Base-by-base conservation (phyloP, 176 grass and related monocot genomes). In the Olyra latifolia region DNA sequence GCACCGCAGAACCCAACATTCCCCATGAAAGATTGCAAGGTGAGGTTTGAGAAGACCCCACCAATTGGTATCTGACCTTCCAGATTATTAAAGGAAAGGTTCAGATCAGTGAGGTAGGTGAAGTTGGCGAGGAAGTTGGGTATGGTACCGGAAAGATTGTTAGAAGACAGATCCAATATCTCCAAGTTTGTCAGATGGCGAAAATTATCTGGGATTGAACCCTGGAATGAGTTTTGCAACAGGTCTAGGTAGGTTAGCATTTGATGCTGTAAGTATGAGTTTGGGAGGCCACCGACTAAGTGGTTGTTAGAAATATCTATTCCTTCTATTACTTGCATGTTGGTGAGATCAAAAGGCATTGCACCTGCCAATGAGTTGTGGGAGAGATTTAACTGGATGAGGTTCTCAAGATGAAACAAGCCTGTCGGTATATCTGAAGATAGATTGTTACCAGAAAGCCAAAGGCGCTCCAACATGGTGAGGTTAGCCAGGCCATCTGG, bases 51-150 rank as follows among this genome's bases (percentile, higher is more conserved):
- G 44, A 77, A 64, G 35, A 77, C 10, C n/a, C 75, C 75, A 14
- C 43, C 75, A 5, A n/a, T 43, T 64, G 59, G 75, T 23, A 77
- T 64, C 10, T n/a, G 27, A 1, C 75, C 75, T 63, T 77, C 9
- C 35, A 77, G 27, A 1, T 13, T 64, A 22, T 77, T 77, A 6
- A 64, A 64, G 9, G 58, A 64, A 4, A 50, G 75, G 59, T 78
- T 78, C 17, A 78, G 8, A 16, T 1, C 2, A 14, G 4, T 15
- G 25, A 78, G 46, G 19, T 4, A n/a, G 17, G 57, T 64, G 12
- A 78, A 49, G 27, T 64, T 78, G 9, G 43, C 28, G 2, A 78
- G 3, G 17, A 35, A 77, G 2, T 4, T 63, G 6, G 75, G 75
- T 13, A 77, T 64, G 17, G 7, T 48, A 9, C 59, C 75, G 0